Base-by-base conservation (phyloP, 1,284 basidiomycete genomes). In the Megacollybia platyphylla region DNA sequence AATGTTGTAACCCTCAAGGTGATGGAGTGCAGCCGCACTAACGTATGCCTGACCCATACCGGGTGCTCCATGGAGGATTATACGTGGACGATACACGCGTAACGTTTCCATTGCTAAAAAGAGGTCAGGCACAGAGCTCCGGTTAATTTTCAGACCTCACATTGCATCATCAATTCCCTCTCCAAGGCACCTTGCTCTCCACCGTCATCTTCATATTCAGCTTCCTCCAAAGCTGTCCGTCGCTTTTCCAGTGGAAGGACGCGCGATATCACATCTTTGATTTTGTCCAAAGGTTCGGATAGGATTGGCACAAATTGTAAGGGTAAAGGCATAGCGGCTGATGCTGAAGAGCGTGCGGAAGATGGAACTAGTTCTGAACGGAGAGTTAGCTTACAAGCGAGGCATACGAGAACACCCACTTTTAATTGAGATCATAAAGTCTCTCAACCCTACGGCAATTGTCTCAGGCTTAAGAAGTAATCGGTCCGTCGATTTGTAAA, bases 361-460 rank as follows among this genome's bases (percentile, higher is more conserved):
- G 96, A 97, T 0, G 96, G 94, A 0, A 97, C 83, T 20, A 96
- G 70, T 58, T 89, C 90, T 94, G 46, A 43, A 15, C 36, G 15
- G 15, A 26, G 39, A 26, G 27, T 11, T 11, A 43, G 18, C 29
- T 9, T 10, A 45, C 26, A 28, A 9, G 20, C 47, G 44, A 17
- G 40, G 40, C 47, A 42, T 36, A 30, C 40, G 43, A 41, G 36
- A 43, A 46, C 10, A 68, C 79, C 47, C 54, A 94, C 92, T 93
- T 64, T 97, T 93, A 49, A 97, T 81, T 1, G 93, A 90, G 55
- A 96, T 86, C 89, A 97, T 93, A 56, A 99, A 99, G 61, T 99
- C 96, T 43, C 89, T 76, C 32, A 96, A 71, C 40, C 86, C 80
- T 7, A 97, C 82, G 32, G 73, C 71, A 49, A 98, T 96, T 1